These are phyloP conservation scores for Euclidium syriacum DNA, from an alignment of 345 rosid species.

Conservation along the genomic window DNA sequence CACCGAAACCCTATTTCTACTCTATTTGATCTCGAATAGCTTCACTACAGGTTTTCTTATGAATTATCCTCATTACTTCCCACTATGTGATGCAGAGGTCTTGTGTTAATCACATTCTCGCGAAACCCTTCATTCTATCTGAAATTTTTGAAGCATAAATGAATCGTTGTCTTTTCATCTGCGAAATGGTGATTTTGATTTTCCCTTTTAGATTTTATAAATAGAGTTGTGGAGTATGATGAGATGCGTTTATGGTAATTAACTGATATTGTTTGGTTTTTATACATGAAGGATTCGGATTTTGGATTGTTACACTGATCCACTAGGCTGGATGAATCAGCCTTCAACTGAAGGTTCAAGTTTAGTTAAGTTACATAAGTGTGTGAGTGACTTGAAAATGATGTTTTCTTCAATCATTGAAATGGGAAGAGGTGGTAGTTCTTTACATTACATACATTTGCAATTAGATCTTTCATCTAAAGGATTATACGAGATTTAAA, in stretches of 20 bases:
- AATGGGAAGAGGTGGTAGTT: conserved; percentile 63
- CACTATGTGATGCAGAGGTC: conserved; percentile 39
- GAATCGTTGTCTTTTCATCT: conserved; percentile 41
- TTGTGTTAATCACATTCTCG: conserved; percentile 60
- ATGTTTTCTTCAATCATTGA: conserved; percentile 55
- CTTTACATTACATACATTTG: not conserved
- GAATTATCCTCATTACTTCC: not conserved
- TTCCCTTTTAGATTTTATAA: not conserved
- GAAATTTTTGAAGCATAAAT: conserved; percentile 47
- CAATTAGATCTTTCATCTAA: not conserved
- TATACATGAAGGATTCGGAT: conserved; percentile 58
- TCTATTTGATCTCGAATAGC: not conserved
- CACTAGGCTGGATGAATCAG: conserved; percentile 71
- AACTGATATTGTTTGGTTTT: not conserved
- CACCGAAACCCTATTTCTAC: not conserved
- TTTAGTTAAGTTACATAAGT: conserved; percentile 31
- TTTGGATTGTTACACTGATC: conserved; percentile 87
- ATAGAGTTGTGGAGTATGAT: not conserved
- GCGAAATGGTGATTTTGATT: conserved; percentile 45
- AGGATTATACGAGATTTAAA: conserved; percentile 6
- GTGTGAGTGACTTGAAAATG: conserved; percentile 58
- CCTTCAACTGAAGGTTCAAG: conserved; percentile 29
- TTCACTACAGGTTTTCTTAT: not conserved
- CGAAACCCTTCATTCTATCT: conserved; percentile 66
- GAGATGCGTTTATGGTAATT: not conserved